Percentiles rank a stretch among this genome's conserved stretches.
phyloP scores from a whole-genome alignment of 768 basidiomycete species.

The Russula emetica region DNA sequence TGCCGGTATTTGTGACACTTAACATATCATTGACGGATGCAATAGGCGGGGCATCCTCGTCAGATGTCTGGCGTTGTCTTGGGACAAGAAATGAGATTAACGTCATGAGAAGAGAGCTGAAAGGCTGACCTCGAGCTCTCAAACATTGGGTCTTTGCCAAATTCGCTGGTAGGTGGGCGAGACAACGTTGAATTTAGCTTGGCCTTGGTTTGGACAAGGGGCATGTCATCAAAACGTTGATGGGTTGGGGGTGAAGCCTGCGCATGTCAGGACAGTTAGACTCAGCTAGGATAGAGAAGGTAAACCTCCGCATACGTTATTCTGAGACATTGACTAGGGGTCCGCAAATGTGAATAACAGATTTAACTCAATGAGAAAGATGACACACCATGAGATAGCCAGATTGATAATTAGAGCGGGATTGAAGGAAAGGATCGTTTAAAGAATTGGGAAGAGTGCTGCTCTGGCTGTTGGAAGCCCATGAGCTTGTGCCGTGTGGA shows the following conservation, averaged over 20 bases:
- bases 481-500: conserved; percentile 47
- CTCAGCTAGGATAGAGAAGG: background rate
- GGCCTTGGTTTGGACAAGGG: conserved; percentile 74
- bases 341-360: background rate
- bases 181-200: conserved; percentile 70
- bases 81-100: conserved; percentile 7
- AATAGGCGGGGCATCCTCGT: conserved; percentile 74
- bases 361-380: background rate
- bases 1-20: conserved; percentile 47
- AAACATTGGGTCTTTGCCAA: conserved; percentile 84
- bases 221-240: conserved; percentile 67
- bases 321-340: conserved; percentile 57
- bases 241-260: conserved; percentile 46
- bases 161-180: conserved; percentile 61
- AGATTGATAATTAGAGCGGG: conserved; percentile 72
- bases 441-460: conserved; percentile 48
- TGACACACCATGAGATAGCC: conserved; percentile 71
- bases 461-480: conserved; percentile 47
- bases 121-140: conserved; percentile 57
- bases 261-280: background rate
- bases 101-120: conserved; percentile 13
- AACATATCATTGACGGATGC: conserved; percentile 73
- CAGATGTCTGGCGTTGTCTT: conserved; percentile 22
- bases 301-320: conserved; percentile 40
- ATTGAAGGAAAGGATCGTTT: conserved; percentile 65